Evolutionary conservation across 2,329 filamentous ascomycete genomes (phyloP).

Genomic region (Fusarium bactridioides): DNA sequence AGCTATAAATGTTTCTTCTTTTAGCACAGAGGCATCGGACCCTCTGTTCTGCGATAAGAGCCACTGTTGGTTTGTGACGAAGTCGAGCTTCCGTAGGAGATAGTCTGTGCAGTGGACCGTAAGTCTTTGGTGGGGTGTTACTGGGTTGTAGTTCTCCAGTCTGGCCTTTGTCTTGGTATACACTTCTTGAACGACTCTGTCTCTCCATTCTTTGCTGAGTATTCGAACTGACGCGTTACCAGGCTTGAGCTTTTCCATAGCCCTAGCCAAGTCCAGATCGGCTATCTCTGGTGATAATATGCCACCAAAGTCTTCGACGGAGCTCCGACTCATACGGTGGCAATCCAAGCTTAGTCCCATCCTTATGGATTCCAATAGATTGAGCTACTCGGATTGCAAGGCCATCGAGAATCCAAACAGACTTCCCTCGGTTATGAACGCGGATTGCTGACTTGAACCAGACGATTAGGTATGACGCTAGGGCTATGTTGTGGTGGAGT

Average conservation of each 20-base stretch:
- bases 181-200: not conserved
- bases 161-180: not conserved
- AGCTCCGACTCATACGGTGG: not conserved
- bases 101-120: not conserved
- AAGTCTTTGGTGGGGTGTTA: not conserved
- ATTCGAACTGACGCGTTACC: accelerated
- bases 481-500: accelerated
- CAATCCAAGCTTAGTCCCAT: not conserved
- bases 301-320: constrained; percentile 8
- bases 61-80: not conserved
- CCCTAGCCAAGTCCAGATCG: not conserved
- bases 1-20: not conserved
- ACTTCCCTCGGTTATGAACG: not conserved
- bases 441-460: not conserved
- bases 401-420: not conserved
- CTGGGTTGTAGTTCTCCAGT: not conserved
- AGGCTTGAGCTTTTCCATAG: not conserved
- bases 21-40: not conserved
- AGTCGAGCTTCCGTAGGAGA: not conserved
- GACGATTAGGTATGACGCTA: accelerated
- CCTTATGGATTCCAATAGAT: not conserved
- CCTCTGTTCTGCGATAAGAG: not conserved
- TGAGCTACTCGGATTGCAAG: not conserved
- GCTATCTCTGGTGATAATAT: not conserved
- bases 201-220: not conserved